Evolutionary conservation across 305 asterid genomes (phyloP).

Genomic region (Fraxinus dipetala): DNA sequence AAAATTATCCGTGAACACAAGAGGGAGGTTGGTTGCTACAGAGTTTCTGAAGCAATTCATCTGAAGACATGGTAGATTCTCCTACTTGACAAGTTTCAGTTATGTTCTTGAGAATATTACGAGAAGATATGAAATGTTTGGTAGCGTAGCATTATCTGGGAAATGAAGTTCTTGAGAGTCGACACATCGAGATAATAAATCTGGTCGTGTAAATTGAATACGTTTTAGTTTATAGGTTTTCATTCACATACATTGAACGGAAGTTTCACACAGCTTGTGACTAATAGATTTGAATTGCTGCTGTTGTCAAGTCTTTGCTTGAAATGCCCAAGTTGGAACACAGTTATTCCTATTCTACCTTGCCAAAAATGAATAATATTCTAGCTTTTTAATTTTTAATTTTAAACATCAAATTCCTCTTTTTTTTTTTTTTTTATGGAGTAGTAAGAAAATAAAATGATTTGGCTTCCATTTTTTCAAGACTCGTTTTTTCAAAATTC

Average conservation of each 20-base stretch:
- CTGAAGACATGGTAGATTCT: slow-evolving; percentile 19
- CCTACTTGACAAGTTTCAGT: not conserved
- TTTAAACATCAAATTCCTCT: not conserved
- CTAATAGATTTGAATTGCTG: not conserved
- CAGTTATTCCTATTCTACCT: not conserved
- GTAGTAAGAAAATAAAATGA: not conserved
- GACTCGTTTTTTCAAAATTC: too few species aligned
- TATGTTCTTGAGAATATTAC: slow-evolving; percentile 11
- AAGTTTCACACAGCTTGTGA: not conserved
- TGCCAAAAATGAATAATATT: not conserved
- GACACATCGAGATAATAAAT: not conserved
- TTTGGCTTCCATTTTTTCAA: not conserved
- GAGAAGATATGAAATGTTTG: slow-evolving; percentile 4
- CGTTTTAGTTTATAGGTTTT: not conserved
- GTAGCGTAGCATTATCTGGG: not conserved
- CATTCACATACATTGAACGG: not conserved
- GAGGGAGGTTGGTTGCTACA: slow-evolving; percentile 95
- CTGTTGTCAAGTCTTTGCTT: not conserved
- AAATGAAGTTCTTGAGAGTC: slow-evolving; percentile 12
- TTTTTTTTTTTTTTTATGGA: not conserved
- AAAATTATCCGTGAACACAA: slow-evolving; percentile 81
- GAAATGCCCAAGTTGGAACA: not conserved
- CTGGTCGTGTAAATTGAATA: not conserved
- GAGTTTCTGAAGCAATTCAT: slow-evolving; percentile 96
- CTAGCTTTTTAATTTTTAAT: not conserved